Base-by-base conservation (phyloP, 2,329 filamentous ascomycete genomes). In the Aspergillus quadricinctus region DNA sequence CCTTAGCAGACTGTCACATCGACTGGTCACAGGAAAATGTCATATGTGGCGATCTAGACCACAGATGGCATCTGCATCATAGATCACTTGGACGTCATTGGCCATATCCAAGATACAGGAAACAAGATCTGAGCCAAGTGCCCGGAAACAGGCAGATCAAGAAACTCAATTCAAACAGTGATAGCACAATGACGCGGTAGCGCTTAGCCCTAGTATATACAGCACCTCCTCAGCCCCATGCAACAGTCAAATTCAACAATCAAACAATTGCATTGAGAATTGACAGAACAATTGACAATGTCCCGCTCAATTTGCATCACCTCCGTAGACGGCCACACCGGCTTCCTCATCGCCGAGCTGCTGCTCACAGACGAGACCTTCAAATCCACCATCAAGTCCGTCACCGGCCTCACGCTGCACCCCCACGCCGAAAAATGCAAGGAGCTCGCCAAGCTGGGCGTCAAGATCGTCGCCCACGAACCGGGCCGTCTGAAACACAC, bases 361-460 rank as follows among this genome's bases (percentile, higher is more conserved):
- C n/a, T 23, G n/a, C 41, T 45, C 41, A 77, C 71, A 25, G 61
- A 79, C 3, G 45, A 55, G 29, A 67, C 74, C 23, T 81, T 82
- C 69, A 72, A 69, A 17, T 66, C 66, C 23, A 73, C 77, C 54
- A 64, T 80, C 58, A 67, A 70, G 58, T 74, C 71, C 10, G 65
- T 83, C 41, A 71, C 69, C 19, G 76, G 74, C 9, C 68, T 82
- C 6, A 53, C 75, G 2, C 63, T 80, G 1, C 55, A 81, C 50
- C 75, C 78, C 0, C 55, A 68, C 4, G 66, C 72, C 14, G 61
- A 68, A 9, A 70, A 68, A 40, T 72, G 70, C 51, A 73, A 77
- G 55, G 75, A 79, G 56, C 72, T 81, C 23, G 57, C 68, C 49
- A 61, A 69, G 2, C 67, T 78, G 1, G 79, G 79, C 17, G 78